Base-by-base conservation (phyloP, 1,284 basidiomycete genomes). In the Apiotrichum mycotoxinovorans region DNA sequence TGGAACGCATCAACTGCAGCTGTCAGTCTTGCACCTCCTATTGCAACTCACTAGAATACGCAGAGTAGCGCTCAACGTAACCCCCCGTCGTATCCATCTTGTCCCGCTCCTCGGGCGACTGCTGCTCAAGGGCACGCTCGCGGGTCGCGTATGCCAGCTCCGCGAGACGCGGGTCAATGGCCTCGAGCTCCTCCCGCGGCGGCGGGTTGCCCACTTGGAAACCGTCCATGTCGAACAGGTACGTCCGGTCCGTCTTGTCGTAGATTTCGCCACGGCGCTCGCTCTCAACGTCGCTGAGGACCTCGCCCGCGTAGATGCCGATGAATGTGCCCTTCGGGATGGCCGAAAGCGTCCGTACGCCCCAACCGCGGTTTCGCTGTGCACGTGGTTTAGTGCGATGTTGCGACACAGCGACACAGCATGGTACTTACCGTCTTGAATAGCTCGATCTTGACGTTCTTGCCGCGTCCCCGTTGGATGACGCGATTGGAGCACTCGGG, bases 231-330 rank as follows among this genome's bases (percentile, higher is more conserved):
- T 90, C 85, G 64, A 94, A 89, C 2, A 94, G 79, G 66, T 96
- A 96, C 63, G 91, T 94, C 47, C 86, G 79, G 3, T 87, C 88
- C 51, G 85, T 83, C 52, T 82, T 78, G 67, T 90, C 84, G 69
- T 96, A 96, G 18, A 83, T 76, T 14, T 11, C 4, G 56, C 87
- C 89, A 25, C 92, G 83, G 14, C 74, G 66, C 45, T 91, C 85
- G 2, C 82, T 83, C 52, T 87, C 86, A 1, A 73, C 76, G 47
- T 89, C 86, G 0, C 82, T 84, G 25, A 95, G 67, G 5, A 92
- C 75, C 70, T 96, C 92, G 1, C 92, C 92, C 2, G 89, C 80
- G 72, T 95, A 95, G 0, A 89, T 81, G 2, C 91, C 91, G 43
- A 96, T 76, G 68, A 87, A 95, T 0, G 84, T 83, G 3, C 89